Percentiles rank a stretch among this genome's conserved stretches.
These are phyloP conservation scores for Populus davidiana DNA, from an alignment of 345 rosid genomes.

Conservation along the genomic window DNA sequence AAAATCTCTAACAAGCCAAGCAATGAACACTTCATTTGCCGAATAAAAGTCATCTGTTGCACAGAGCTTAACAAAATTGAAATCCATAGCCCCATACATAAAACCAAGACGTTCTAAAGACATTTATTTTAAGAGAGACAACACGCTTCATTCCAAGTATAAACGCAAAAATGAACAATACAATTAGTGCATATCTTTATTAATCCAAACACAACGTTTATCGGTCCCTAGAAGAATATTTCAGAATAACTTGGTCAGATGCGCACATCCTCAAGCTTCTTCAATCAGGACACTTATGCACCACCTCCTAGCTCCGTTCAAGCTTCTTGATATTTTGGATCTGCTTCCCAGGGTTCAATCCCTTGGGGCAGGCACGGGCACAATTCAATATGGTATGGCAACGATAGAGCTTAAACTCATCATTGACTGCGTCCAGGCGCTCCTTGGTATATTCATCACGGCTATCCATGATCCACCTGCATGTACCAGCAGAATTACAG, in stretches of 20 bases:
- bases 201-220: not conserved
- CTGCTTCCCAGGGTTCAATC: constrained; percentile 94
- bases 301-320: constrained; percentile 29
- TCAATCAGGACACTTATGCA: not conserved
- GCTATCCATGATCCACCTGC: constrained; percentile 97
- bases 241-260: constrained; percentile 4
- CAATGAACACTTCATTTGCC: not conserved
- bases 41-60: not conserved
- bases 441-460: constrained; percentile 88
- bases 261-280: constrained; percentile 7
- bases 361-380: constrained; percentile 96
- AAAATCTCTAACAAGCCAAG: not conserved
- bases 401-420: constrained; percentile 90
- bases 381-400: constrained; percentile 97
- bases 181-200: constrained; percentile 9
- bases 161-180: constrained; percentile 11
- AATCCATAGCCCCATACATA: not conserved
- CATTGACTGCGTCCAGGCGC: constrained; percentile 76
- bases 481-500: constrained; percentile 16
- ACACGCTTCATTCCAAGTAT: not conserved
- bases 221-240: not conserved
- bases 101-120: not conserved
- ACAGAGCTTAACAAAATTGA: not conserved
- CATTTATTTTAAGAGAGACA: constrained; percentile 1
- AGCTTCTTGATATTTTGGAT: constrained; percentile 78